Evolutionary conservation across 768 basidiomycete genomes (phyloP).

Genomic region (Tricholomella constricta): DNA sequence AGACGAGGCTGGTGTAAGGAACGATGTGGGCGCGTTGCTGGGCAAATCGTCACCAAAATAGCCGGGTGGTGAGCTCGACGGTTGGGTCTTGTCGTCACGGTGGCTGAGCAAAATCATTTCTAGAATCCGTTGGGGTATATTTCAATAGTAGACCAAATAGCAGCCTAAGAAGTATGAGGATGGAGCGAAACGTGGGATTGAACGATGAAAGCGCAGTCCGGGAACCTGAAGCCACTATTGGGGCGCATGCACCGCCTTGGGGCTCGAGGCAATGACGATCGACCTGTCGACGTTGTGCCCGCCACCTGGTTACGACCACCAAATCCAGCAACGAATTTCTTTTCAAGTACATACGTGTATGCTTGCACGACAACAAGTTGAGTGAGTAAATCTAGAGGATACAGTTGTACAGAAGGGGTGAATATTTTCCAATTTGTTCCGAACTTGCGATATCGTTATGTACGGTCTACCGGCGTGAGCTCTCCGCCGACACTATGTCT

Average conservation of each 20-base stretch:
- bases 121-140: neutral
- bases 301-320: neutral
- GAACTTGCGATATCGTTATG: conserved; percentile 10
- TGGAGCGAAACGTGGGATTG: neutral
- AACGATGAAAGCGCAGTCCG: neutral
- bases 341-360: neutral
- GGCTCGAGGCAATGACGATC: conserved; percentile 4
- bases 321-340: conserved; percentile 4
- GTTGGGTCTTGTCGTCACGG: conserved; percentile 13
- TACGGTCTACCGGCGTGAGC: conserved; percentile 36
- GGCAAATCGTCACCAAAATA: conserved; percentile 5
- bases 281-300: neutral
- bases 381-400: conserved; percentile 6
- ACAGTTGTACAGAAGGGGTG: conserved; percentile 8
- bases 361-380: neutral
- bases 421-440: conserved; percentile 1
- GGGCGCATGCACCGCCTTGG: conserved; percentile 14
- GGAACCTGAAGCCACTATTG: neutral
- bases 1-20: neutral
- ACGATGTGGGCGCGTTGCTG: neutral
- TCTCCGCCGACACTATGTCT: conserved; percentile 51
- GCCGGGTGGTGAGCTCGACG: neutral
- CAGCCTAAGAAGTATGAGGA: neutral
- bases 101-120: conserved; percentile 16
- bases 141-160: neutral